Evolutionary conservation across 495 filamentous ascomycete species (phyloP), one percentile per base, ranked within the genome.

Genomic region (Penicillium maclennaniae): DNA sequence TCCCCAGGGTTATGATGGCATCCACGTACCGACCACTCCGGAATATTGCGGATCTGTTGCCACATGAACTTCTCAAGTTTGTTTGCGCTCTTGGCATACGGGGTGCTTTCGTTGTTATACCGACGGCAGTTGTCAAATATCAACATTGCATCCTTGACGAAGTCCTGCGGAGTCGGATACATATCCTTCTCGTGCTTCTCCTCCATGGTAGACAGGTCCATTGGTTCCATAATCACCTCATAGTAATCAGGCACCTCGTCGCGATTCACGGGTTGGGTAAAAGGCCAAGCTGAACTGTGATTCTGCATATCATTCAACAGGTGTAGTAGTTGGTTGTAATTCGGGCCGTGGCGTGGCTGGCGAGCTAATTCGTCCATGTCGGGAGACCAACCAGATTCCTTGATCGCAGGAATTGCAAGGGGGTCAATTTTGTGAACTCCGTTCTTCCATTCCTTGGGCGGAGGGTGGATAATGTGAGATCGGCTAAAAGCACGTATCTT

Each of bases 211-310:
- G 80, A 83, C 38, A 98, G 75, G 67, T 98, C 93, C 93, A 98
- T 98, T 12, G 93, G 95, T 70, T 96, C 90, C 67, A 91, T 88
- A 75, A 98, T 97, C 37, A 97, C 92, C 57, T 95, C 90, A 75
- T 97, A 98, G 74, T 98, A 98, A 65, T 98, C 95, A 1, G 86
- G 82, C 0, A 98, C 93, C 56, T 97, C 93, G 53, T 98, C 93
- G 53, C 86, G 84, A 59, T 95, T 97, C 52, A 98, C 93, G 4
- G 93, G 93, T 43, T 90, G 83, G 7, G 91, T 81, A 75, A 98
- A 97, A 2, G 95, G 95, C 93, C 95, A 97, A 12, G 88, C 86
- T 9, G 85, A 84, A 56, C 82, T 82, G 68, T 95, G 89, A 65
- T 96, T 97, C 69, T 96, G 92, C 76, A 98, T 81, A 65, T 96